Evolutionary conservation across 202 grass and related monocot genomes (phyloP), one percentile per base, ranked within the genome.

Genomic region (Miscanthus sacchariflorus): DNA sequence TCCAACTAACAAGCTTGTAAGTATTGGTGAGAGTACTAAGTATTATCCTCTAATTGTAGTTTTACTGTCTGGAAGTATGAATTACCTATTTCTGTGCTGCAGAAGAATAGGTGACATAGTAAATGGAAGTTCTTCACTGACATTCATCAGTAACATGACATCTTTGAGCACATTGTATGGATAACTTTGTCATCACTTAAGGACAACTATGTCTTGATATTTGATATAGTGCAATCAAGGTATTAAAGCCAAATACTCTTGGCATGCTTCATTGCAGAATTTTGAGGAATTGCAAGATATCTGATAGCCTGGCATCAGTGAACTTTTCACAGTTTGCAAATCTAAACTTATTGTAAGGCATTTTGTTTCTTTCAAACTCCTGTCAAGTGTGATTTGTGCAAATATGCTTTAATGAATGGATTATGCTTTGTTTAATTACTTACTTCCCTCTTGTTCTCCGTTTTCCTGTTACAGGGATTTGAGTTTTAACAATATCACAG

Each of bases 401-500:
- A 69, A 43, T 8, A 24, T 77, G 12, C 48, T 74, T 84, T 68
- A 61, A 45, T 83, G 36, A 49, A 45, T 45, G 56, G 72, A 85
- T 35, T 28, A 77, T 84, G 48, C 50, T 17, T 83, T 79, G 6
- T 40, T 36, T 85, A 21, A 44, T 85, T 45, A 85, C 35, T 50
- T 77, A 12, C 67, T 85, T 46, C n/a, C 59, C 42, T 38, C 81
- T 13, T 87, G 1, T 21, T 35, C 12, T 78, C 24, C 66, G 40
- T 76, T 85, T 28, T 54, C 15, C n/a, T 77, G 1, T 58, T 88
- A 67, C 76, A 96, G 96, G 49, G 96, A 98, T 91, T 86, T 98
- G 87, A 96, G 96, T 73, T 98, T 96, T 79, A 98, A 98, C 91
- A 95, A 98, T 84, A 96, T 98, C 81, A 96, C 87, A 33, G 96